A percentile compares a stretch with the other conserved stretches of the same genome.
Conservation (phyloP, 108 stramenopile species). For the Hondaea fermentalgiana region DNA sequence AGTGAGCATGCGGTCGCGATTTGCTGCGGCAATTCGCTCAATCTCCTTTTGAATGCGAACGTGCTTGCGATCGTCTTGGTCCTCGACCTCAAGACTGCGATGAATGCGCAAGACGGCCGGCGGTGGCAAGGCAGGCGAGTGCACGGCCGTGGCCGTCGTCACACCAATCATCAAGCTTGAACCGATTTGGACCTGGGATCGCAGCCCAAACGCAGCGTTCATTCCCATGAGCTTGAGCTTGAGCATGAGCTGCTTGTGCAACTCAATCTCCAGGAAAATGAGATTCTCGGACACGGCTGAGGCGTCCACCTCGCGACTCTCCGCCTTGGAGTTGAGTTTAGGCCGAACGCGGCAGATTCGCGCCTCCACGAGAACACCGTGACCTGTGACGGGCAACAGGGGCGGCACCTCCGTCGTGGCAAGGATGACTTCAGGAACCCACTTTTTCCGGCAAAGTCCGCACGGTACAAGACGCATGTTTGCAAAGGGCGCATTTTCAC, state of each 20-base stretch:
- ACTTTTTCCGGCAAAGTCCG: conserved; percentile 79
- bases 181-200: conserved; percentile 73
- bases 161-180: conserved; percentile 68
- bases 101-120: conserved; percentile 68
- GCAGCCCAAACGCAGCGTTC: conserved; percentile 75
- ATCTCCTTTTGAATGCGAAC: conserved; percentile 65
- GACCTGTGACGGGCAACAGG: conserved; percentile 69
- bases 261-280: conserved; percentile 86
- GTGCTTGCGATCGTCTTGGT: conserved; percentile 68
- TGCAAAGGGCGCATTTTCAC: conserved; percentile 76
- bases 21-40: conserved; percentile 46
- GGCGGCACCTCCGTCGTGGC: conserved; percentile 63
- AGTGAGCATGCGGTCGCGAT: not conserved
- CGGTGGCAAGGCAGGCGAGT: conserved; percentile 76
- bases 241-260: conserved; percentile 87
- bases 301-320: conserved; percentile 70
- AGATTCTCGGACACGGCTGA: conserved; percentile 79
- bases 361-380: conserved; percentile 83
- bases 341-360: conserved; percentile 67
- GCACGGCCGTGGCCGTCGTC: conserved; percentile 71
- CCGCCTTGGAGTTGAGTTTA: not conserved
- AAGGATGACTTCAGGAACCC: conserved; percentile 80
- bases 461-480: conserved; percentile 93
- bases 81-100: conserved; percentile 67
- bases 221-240: conserved; percentile 82